Evolutionary conservation across 2,329 filamentous ascomycete species (phyloP), one percentile per base, ranked within the genome.

Genomic region (Lasiodiplodia citricola): DNA sequence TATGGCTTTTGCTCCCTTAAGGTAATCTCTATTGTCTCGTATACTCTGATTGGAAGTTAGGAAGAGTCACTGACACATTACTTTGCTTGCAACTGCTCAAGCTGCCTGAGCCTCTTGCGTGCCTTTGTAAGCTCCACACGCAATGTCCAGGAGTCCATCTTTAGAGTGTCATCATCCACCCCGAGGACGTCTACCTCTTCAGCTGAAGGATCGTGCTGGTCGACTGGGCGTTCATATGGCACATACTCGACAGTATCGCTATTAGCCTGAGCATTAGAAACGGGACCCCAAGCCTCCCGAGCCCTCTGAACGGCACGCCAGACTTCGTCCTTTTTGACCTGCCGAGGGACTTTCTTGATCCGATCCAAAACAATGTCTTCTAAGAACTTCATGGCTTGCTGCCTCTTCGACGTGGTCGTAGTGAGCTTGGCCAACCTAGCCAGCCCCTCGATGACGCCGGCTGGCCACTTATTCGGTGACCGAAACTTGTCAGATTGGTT

Each of bases 241-340:
- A 44, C 41, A 18, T 7, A 7, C 16, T 18, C 14, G 41, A 18
- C 41, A 18, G 6, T 5, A 18, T n/a, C 16, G 16, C 41, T 6
- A 18, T 7, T 4, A 6, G 31, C 0, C 0, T 35, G 8, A 10
- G 31, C 8, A n/a, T 2, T 0, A 2, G 14, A 5, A 5, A 44
- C 41, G 1, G 5, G 14, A 7, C 41, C 5, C 14, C 41, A 18
- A 18, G 4, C 16, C 16, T 44, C 5, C 41, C 5, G 16, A 18
- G 18, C 16, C 38, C 4, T n/a, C 38, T 44, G 3, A 2, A 44
- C 16, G 14, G 14, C 38, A 18, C 2, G 5, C 2, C 0, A 2
- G 16, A 44, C 38, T 6, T 44, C 38, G 4, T 44, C 3, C 38
- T 5, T 1, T 13, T 5, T 16, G 14, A 44, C 38, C 7, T 31